Evolutionary conservation across 768 basidiomycete genomes (phyloP).

Genomic region (Chalciporus sphaerocephalus): DNA sequence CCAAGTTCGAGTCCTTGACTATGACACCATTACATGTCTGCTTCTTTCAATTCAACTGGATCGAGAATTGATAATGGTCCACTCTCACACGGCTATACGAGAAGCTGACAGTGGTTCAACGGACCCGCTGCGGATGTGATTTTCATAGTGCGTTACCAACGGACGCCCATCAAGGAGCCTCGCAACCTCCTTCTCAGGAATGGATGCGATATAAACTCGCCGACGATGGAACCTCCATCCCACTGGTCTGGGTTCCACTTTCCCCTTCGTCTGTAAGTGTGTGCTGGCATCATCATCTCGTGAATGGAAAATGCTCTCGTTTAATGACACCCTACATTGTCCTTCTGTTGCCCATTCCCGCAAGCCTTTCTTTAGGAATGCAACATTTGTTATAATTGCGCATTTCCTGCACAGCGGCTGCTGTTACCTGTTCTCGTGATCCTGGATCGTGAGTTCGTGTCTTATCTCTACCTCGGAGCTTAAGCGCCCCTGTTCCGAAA

Average conservation of each 20-base stretch:
- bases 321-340: background rate
- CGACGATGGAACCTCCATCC: background rate
- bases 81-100: background rate
- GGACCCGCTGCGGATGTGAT: conserved; percentile 7
- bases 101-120: background rate
- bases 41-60: background rate
- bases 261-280: background rate
- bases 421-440: conserved; percentile 9
- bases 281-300: background rate
- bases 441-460: conserved; percentile 1
- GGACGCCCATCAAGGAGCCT: conserved; percentile 7
- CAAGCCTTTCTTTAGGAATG: background rate
- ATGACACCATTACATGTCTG: background rate
- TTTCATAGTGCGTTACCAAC: background rate
- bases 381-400: background rate
- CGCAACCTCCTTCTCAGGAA: conserved; percentile 3
- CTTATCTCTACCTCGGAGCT: conserved; percentile 27
- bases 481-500: conserved; percentile 29
- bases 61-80: background rate
- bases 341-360: background rate
- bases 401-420: conserved; percentile 3
- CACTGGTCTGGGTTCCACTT: background rate
- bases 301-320: background rate
- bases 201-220: background rate
- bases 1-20: too few species aligned